Conservation (phyloP, 2,329 filamentous ascomycete genomes). For the Claviceps paspali region DNA sequence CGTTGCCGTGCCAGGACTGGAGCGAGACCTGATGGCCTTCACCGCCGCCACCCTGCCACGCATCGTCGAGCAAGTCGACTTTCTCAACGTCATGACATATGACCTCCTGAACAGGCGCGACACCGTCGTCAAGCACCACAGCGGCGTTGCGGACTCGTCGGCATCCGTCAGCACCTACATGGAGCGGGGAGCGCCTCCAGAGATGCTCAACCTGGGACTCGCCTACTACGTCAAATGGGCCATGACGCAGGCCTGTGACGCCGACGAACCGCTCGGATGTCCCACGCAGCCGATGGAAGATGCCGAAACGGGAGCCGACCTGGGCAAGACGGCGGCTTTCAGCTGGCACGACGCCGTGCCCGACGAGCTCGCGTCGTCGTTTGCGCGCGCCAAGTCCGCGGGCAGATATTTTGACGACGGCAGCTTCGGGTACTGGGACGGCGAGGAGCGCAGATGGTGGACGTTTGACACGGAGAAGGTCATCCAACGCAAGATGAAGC, state of each 20-base stretch:
- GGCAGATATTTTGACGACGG: slow-evolving; percentile 43
- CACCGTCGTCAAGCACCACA: slow-evolving; percentile 47
- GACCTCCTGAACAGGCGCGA: slow-evolving; percentile 58
- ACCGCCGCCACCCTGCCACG: slow-evolving; percentile 39
- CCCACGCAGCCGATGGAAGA: slow-evolving; percentile 42
- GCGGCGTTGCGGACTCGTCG: slow-evolving; percentile 40
- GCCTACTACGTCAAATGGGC: slow-evolving; percentile 57
- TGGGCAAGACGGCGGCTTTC: slow-evolving; percentile 41
- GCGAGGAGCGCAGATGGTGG: slow-evolving; percentile 48
- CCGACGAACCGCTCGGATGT: slow-evolving; percentile 33
- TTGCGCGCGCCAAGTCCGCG: slow-evolving; percentile 34
- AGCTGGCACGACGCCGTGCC: slow-evolving; percentile 44
- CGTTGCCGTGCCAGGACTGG: slow-evolving; percentile 50
- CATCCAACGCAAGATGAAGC: slow-evolving; percentile 45
- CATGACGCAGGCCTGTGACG: slow-evolving; percentile 29
- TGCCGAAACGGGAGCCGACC: slow-evolving; percentile 38
- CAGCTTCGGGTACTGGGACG: slow-evolving; percentile 56
- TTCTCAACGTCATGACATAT: slow-evolving; percentile 56
- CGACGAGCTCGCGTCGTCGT: slow-evolving; percentile 38
- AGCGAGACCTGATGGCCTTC: slow-evolving; percentile 53
- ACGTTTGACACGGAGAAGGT: slow-evolving; percentile 52
- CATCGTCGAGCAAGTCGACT: slow-evolving; percentile 46
- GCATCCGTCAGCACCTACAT: slow-evolving; percentile 44
- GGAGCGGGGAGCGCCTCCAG: slow-evolving; percentile 31
- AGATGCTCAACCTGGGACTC: slow-evolving; percentile 46